Conservation (phyloP, 2,329 filamentous ascomycete species). For the Ophiostoma quercus region DNA sequence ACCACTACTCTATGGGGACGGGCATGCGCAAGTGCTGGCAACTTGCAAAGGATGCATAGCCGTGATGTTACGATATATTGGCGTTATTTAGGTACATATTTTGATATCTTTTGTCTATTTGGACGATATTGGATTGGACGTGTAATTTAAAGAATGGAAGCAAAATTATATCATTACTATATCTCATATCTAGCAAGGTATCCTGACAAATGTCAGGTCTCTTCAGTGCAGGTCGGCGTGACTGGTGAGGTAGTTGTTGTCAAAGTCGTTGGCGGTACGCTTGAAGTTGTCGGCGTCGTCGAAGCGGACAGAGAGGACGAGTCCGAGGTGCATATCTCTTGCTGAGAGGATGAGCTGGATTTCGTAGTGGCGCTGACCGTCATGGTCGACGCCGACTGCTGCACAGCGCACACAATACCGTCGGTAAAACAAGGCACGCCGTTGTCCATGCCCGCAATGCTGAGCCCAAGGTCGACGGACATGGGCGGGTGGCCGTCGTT, state of each 20-base stretch:
- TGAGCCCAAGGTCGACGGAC: constrained; percentile 20
- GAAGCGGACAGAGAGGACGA: background rate
- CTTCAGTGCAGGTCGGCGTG: background rate
- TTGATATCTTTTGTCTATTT: background rate
- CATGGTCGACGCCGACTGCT: background rate
- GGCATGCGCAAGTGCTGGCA: constrained; percentile 56
- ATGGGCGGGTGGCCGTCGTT: constrained; percentile 6
- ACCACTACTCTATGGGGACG: constrained; percentile 50
- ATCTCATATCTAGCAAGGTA: too few species aligned
- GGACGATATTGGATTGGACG: background rate
- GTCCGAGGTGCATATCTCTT: background rate
- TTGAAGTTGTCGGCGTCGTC: background rate
- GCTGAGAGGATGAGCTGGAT: background rate
- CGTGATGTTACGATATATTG: background rate
- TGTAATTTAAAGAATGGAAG: background rate
- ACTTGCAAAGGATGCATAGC: constrained; percentile 34
- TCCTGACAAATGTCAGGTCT: background rate
- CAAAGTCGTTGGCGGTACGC: background rate
- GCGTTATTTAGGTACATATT: background rate
- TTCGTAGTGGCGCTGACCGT: background rate
- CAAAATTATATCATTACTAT: background rate
- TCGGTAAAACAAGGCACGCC: constrained; percentile 23
- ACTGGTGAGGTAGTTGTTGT: background rate
- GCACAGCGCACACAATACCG: constrained; percentile 20
- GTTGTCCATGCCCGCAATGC: constrained; percentile 17